phyloP scores from a whole-genome alignment of 2,329 filamentous ascomycete genomes.

The Cytospora leucostoma region DNA sequence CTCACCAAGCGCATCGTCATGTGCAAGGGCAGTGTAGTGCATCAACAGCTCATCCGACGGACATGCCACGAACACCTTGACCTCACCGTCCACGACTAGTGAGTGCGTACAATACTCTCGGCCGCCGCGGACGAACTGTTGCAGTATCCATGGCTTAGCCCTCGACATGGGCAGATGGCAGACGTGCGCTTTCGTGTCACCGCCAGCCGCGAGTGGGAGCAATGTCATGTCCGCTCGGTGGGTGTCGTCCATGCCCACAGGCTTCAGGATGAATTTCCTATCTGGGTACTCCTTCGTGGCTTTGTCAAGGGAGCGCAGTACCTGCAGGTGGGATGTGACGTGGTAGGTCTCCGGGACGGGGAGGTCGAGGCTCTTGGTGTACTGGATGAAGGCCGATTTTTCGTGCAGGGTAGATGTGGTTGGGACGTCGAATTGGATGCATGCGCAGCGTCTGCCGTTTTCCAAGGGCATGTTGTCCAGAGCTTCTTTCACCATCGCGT shows the following conservation, averaged over 20 bases:
- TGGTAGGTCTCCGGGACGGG: constrained; percentile 53
- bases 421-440: constrained; percentile 62
- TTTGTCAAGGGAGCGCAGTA: constrained; percentile 52
- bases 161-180: constrained; percentile 55
- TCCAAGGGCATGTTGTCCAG: constrained; percentile 55
- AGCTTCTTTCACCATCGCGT: constrained; percentile 64
- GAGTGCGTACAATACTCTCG: constrained; percentile 73
- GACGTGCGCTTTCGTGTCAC: constrained; percentile 57
- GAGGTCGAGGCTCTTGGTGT: constrained; percentile 56
- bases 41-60: constrained; percentile 63
- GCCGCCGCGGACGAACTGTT: constrained; percentile 63
- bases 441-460: constrained; percentile 47
- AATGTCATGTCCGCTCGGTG: constrained; percentile 64
- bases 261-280: constrained; percentile 65
- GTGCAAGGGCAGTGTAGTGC: constrained; percentile 64
- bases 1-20: constrained; percentile 53
- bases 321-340: constrained; percentile 55
- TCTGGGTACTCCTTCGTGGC: constrained; percentile 31
- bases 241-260: constrained; percentile 62
- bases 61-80: constrained; percentile 69
- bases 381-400: constrained; percentile 65
- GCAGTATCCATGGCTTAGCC: constrained; percentile 63
- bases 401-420: constrained; percentile 62
- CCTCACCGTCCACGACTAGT: constrained; percentile 63
- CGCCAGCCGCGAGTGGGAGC: constrained; percentile 56